Conservation (phyloP, 2,329 filamentous ascomycete species). For the Paracoccidioides lutzii region DNA sequence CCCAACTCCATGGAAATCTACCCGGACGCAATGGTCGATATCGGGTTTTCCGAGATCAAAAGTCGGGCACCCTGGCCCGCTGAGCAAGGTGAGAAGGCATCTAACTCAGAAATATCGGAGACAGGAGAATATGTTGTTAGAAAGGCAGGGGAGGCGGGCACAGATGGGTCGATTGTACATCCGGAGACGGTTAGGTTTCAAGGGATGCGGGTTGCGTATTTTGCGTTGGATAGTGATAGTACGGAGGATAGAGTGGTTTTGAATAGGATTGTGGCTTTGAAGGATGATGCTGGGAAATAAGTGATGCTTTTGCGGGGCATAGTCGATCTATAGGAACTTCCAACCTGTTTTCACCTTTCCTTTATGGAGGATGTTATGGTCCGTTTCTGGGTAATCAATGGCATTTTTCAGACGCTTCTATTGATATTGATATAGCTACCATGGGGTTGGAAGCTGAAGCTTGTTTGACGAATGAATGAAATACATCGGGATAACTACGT, state of each 20-base stretch:
- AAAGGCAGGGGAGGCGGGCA: conserved; percentile 10
- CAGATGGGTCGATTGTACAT: conserved; percentile 26
- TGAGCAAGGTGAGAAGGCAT: conserved; percentile 51
- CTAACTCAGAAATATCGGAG: conserved; percentile 40
- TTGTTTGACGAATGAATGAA: neutral
- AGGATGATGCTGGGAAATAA: conserved; percentile 51
- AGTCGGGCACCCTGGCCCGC: conserved; percentile 68
- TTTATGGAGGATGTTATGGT: neutral
- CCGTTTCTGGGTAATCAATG: no score
- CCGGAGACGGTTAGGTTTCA: conserved; percentile 78
- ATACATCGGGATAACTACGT: neutral
- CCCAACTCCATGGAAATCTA: conserved; percentile 73
- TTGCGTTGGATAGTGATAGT: conserved; percentile 45
- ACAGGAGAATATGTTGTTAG: conserved; percentile 13
- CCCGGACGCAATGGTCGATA: conserved; percentile 64
- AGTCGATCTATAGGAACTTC: neutral
- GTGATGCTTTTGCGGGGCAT: neutral
- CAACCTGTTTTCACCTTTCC: neutral
- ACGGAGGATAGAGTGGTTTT: conserved; percentile 66
- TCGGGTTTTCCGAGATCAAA: conserved; percentile 66
- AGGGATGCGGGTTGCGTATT: conserved; percentile 78
- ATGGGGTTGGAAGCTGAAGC: neutral
- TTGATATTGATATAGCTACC: no score
- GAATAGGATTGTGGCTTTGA: conserved; percentile 81
- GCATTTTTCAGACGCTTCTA: no score